Percentiles rank a stretch among this genome's conserved stretches.
phyloP scores from a whole-genome alignment of 257 asterid genomes.

The Cordia subcordata region DNA sequence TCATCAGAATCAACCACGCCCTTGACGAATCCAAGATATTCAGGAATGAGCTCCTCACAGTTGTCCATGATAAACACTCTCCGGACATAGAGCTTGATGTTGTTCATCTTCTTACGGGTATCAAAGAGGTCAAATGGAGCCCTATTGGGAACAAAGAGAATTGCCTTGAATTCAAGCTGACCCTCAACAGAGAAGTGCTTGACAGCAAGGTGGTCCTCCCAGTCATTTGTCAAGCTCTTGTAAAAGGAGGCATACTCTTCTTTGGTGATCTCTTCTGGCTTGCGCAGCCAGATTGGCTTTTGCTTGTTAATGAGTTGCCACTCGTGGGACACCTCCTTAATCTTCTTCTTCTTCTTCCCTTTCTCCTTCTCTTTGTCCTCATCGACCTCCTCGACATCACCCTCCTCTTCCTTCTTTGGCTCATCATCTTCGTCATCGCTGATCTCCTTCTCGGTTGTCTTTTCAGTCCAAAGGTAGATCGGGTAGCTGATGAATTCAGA shows the following conservation, averaged over 20 bases:
- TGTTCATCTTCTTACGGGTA: slow-evolving; percentile 67
- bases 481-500: slow-evolving; percentile 85
- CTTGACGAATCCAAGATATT: slow-evolving; percentile 68
- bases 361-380: slow-evolving; percentile 59
- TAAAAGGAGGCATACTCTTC: slow-evolving; percentile 77
- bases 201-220: slow-evolving; percentile 88
- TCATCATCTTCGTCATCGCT: slow-evolving; percentile 88
- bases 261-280: slow-evolving; percentile 76
- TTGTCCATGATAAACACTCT: slow-evolving; percentile 81
- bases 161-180: slow-evolving; percentile 77
- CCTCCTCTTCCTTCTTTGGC: slow-evolving; percentile 65
- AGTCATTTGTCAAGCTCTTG: slow-evolving; percentile 77
- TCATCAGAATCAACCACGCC: slow-evolving; percentile 84
- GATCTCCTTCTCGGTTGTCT: slow-evolving; percentile 69
- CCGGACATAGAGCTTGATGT: slow-evolving; percentile 70
- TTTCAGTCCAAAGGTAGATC: slow-evolving; percentile 72
- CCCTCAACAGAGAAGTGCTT: slow-evolving; percentile 86
- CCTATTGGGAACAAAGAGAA: slow-evolving; percentile 72
- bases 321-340: slow-evolving; percentile 72
- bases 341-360: slow-evolving; percentile 63
- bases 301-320: slow-evolving; percentile 74
- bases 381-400: slow-evolving; percentile 61
- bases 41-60: slow-evolving; percentile 71
- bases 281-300: slow-evolving; percentile 81
- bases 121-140: slow-evolving; percentile 81